Base-by-base conservation (phyloP, 352 stramenopile species). In the Globisporangium irregulare region DNA sequence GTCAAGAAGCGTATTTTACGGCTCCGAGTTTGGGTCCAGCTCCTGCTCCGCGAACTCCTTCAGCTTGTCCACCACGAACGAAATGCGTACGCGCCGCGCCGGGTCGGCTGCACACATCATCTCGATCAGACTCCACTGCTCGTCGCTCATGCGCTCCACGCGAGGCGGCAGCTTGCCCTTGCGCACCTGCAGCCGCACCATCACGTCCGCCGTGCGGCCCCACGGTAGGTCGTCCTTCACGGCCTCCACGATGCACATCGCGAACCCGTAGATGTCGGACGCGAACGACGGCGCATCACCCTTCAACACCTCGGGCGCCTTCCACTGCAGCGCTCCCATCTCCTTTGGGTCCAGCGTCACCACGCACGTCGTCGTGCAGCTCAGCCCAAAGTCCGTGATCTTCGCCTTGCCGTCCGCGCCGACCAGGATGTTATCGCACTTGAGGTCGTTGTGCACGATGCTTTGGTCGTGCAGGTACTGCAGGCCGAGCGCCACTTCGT, bases 261-360 rank as follows among this genome's bases (percentile, higher is more conserved):
- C 73, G 8, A 85, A 72, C 4, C 62, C 67, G n/a, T 78, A 82
- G 1, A 85, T 64, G 51, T 83, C 80, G n/a, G 75, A 80, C 34
- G 69, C 72, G 24, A 70, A 71, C 27, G 67, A 22, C 2, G 29
- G n/a, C 4, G 12, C 24, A 43, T 66, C 54, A 0, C 68, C 75
- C 15, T n/a, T 4, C 29, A 79, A 29, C n/a, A 70, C 70, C 46
- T 84, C 77, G 0, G 73, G 75, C 0, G 77, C 71, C 7, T 72
- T 53, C 73, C 69, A 84, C 24, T 64, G 62, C 18, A 34, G 61
- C 18, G 62, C 56, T 0, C 58, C 57, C 3, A 63, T 43, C 22
- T 54, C 27, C 22, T 57, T 57, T 29, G 38, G 36, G n/a, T 66
- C 32, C 48, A 62, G 22, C 20, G 41, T 25, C 20, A 69, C 36